These are phyloP conservation scores for Ajuga reptans DNA, from an alignment of 305 asterid species.

Conservation along the genomic window DNA sequence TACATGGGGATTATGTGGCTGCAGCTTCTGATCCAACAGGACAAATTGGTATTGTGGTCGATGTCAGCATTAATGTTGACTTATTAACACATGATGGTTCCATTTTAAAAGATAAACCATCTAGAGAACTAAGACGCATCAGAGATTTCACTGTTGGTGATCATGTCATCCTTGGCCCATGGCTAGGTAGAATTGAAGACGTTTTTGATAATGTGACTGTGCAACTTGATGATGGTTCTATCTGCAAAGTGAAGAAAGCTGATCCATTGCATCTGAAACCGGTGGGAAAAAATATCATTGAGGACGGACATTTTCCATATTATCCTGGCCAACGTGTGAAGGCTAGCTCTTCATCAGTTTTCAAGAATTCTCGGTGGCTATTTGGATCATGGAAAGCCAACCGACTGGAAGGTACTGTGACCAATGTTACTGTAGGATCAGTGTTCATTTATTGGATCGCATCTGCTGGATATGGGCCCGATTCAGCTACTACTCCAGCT, in stretches of 20 bases:
- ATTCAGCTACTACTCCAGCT: conserved; percentile 67
- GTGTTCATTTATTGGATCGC: conserved; percentile 88
- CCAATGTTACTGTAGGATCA: conserved; percentile 84
- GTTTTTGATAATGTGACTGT: conserved; percentile 87
- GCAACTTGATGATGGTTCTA: conserved; percentile 86
- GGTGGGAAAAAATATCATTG: conserved; percentile 53
- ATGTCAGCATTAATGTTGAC: conserved; percentile 56
- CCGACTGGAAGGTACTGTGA: conserved; percentile 81
- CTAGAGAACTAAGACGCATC: conserved; percentile 61
- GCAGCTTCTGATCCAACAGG: conserved; percentile 80
- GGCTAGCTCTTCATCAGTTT: conserved; percentile 81
- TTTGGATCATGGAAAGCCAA: conserved; percentile 93
- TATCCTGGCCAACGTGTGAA: conserved; percentile 96
- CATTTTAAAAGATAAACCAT: conserved; percentile 40
- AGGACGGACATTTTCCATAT: conserved; percentile 87
- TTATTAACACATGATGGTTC: conserved; percentile 57
- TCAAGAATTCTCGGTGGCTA: conserved; percentile 87
- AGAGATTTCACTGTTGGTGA: conserved; percentile 84
- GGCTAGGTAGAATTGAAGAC: conserved; percentile 93
- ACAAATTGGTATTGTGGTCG: conserved; percentile 86
- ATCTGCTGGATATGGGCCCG: conserved; percentile 85
- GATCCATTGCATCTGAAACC: conserved; percentile 80
- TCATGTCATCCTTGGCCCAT: conserved; percentile 82
- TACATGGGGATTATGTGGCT: conserved; percentile 93
- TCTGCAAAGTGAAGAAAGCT: conserved; percentile 82